Conservation (phyloP, 2,329 filamentous ascomycete species). For the Torrubiella hemipterigena region DNA sequence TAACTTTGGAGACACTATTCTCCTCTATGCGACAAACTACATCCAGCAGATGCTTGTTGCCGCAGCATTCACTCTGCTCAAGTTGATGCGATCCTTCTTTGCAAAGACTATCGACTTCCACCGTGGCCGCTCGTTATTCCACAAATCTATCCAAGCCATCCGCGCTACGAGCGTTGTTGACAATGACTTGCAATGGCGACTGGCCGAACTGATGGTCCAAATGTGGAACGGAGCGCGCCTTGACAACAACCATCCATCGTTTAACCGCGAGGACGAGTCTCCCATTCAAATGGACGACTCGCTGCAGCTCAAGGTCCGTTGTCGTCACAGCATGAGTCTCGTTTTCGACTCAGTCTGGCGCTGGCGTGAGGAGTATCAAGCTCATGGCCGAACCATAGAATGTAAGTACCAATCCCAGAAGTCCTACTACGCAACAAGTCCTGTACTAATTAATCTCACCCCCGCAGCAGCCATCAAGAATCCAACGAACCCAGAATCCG, state of each 20-base stretch:
- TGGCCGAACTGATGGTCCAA: conserved; percentile 78
- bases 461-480: conserved; percentile 56
- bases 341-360: conserved; percentile 79
- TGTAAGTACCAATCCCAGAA: conserved; percentile 40
- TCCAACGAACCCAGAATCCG: conserved; percentile 73
- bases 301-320: conserved; percentile 70
- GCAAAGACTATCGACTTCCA: conserved; percentile 58
- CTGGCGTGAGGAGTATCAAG: conserved; percentile 70
- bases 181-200: conserved; percentile 68
- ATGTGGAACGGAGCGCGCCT: conserved; percentile 65
- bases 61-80: conserved; percentile 64
- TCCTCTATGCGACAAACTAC: conserved; percentile 62
- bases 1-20: conserved; percentile 36
- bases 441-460: no score
- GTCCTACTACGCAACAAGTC: neutral
- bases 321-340: conserved; percentile 73
- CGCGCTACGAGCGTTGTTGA: conserved; percentile 61
- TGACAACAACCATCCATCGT: conserved; percentile 32
- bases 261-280: conserved; percentile 35
- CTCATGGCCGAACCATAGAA: conserved; percentile 57
- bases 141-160: conserved; percentile 57
- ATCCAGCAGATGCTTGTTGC: conserved; percentile 80
- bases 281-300: conserved; percentile 52
- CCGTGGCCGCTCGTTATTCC: conserved; percentile 56
- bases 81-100: conserved; percentile 68